Conservation (phyloP, 805 yeast genomes). For the Hemisphaericaspora nanyangensis region DNA sequence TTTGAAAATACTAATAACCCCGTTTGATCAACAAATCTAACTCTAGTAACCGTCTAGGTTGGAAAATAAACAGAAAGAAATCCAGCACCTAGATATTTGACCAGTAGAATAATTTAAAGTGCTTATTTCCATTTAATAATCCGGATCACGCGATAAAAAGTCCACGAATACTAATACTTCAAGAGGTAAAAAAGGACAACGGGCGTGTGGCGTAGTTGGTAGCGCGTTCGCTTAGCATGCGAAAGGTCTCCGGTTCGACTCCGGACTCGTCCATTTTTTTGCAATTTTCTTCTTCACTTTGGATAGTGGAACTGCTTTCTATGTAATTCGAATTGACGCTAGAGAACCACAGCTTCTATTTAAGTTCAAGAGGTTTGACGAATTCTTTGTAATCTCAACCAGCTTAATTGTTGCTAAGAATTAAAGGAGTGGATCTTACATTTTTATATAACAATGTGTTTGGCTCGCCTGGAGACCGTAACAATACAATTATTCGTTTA, state of each 20-base stretch:
- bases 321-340: too few species aligned
- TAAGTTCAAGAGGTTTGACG: too few species aligned
- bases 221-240: conserved; percentile 49
- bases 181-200: neutral
- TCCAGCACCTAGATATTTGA: neutral
- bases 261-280: conserved; percentile 36
- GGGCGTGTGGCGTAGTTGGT: conserved; percentile 51
- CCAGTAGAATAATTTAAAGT: neutral
- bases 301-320: too few species aligned
- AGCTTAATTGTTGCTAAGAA: too few species aligned
- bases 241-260: conserved; percentile 48
- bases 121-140: neutral
- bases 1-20: too few species aligned
- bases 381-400: too few species aligned
- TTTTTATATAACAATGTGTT: too few species aligned
- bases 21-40: neutral
- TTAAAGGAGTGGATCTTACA: too few species aligned
- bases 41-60: neutral
- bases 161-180: neutral
- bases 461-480: too few species aligned
- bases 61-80: too few species aligned
- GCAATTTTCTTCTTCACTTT: neutral
- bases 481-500: too few species aligned
- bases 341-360: too few species aligned
- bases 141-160: neutral